Evolutionary conservation across 2,329 filamentous ascomycete genomes (phyloP).

Genomic region (Scedosporium dehoogii): DNA sequence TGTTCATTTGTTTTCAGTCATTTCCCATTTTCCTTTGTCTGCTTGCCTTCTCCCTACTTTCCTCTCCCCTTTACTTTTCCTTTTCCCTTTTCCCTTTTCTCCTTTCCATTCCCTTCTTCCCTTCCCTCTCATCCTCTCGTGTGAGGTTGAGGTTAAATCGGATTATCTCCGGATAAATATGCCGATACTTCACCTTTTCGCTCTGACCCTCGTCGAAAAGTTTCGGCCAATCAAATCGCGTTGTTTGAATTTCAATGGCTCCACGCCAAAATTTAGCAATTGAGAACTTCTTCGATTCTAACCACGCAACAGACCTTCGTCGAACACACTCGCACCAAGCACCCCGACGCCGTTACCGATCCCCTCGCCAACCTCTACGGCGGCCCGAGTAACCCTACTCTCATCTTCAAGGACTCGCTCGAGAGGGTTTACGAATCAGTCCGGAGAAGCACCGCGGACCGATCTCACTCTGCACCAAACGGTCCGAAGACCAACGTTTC

Average conservation of each 20-base stretch:
- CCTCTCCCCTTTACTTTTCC: not conserved
- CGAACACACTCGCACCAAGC: not conserved
- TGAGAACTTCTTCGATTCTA: conserved; percentile 1
- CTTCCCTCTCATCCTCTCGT: too few relatives aligned
- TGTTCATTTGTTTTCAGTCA: not conserved
- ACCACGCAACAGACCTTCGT: conserved; percentile 1
- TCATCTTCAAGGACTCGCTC: not conserved
- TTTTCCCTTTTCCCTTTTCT: too few relatives aligned
- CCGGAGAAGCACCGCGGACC: too few relatives aligned
- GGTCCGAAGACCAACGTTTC: too few relatives aligned
- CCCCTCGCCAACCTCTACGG: not conserved
- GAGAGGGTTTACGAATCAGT: not conserved
- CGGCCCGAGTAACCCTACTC: not conserved
- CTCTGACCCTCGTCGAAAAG: not conserved
- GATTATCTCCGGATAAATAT: not conserved
- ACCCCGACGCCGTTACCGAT: not conserved
- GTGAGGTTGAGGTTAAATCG: not conserved
- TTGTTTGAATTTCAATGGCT: not conserved
- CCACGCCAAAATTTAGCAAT: not conserved
- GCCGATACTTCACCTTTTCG: not conserved
- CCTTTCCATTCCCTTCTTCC: too few relatives aligned
- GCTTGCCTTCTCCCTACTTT: not conserved
- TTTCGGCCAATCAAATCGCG: not conserved
- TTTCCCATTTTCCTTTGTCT: not conserved
- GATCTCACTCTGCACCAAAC: too few relatives aligned